Evolutionary conservation across 192 early-diverging fungal genomes (phyloP), one percentile per base, ranked within the genome.

Genomic region (Anaeromyces robustus): DNA sequence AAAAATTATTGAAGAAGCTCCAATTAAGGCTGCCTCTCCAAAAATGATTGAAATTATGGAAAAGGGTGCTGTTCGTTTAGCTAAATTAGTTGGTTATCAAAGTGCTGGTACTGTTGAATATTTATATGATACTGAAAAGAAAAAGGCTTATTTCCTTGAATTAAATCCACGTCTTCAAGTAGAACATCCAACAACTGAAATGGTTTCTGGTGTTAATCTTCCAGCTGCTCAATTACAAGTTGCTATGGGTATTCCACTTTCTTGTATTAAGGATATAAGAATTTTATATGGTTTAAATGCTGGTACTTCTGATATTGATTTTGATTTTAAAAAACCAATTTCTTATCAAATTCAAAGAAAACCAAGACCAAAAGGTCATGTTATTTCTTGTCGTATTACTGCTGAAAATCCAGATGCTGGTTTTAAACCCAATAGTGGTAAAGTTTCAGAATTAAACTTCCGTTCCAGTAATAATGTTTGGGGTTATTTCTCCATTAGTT

Each of bases 391-490:
- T 82, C 94, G 97, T 84, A 99, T 99, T 82, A 99, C 97, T 12
- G 97, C 97, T 34, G 96, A 99, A 85, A 99, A 99, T 87, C 97
- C 97, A 30, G 97, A 99, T 86, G 96, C 97, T 77, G 97, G 96
- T 14, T 99, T 99, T 90, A 99, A 99, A 87, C 97, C 97, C 41
- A 96, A 95, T 83, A 91, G 90, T 81, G 97, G 96, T 78, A 96
- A 95, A 87, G 92, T 99, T 87, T 93, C 96, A 81, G 96, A 97
- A 84, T 94, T 99, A 78, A 99, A 98, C 87, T 99, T 99, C 89
- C 88, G 96, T 43, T 93, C 92, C 80, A 95, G 94, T 85, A 95
- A 92, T 77, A 97, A 97, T 80, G 97, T 99, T 34, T 98, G 97
- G 97, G 97, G 97, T n/a, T 98, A 98, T 89, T 99, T 99, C 87